Evolutionary conservation across 495 filamentous ascomycete genomes (phyloP), one percentile per base, ranked within the genome.

Genomic region (Apiosordaria backusii): DNA sequence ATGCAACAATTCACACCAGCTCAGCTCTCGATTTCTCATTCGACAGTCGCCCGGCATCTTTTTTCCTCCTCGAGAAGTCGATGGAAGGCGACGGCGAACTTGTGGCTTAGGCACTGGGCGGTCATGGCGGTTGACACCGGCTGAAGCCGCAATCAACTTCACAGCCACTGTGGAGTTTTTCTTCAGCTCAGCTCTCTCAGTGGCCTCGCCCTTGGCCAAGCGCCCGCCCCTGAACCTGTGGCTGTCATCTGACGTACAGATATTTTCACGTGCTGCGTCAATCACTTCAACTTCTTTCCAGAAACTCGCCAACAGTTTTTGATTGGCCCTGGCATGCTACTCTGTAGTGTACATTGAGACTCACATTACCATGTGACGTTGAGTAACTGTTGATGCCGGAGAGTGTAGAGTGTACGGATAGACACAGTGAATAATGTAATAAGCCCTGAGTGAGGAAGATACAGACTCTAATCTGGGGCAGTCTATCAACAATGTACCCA

Each of bases 51-150:
- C 52, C 52, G 52, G 52, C 21, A 23, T 23, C 1, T n/a, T 5
- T 19, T 55, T 55, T 55, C n/a, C 52, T 23, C 19, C 52, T 55
- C 52, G n/a, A 55, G 5, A 55, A 55, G 0, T 55, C 10, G 4
- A 55, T 55, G 16, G 16, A 45, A 2, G 35, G 35, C 35, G 35
- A 45, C 10, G 35, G 35, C 35, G 13, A 45, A 45, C 35, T 45
- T 45, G 52, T 55, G 52, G 52, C 52, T 22, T 55, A n/a, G 52
- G 52, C 52, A 22, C 22, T 55, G 22, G 52, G 52, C 52, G 50
- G 50, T 16, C 19, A 21, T 18, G 50, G 50, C 50, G 52, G 52
- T 55, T 55, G 18, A 55, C 19, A 18, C 52, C 52, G 52, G 52
- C 52, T 3, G n/a, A 22, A 13, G 9, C 10, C 35, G 35, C 35